Base-by-base conservation (phyloP, 1,139 yeast genomes). In the Yamadazyma kanchanaburiensis region DNA sequence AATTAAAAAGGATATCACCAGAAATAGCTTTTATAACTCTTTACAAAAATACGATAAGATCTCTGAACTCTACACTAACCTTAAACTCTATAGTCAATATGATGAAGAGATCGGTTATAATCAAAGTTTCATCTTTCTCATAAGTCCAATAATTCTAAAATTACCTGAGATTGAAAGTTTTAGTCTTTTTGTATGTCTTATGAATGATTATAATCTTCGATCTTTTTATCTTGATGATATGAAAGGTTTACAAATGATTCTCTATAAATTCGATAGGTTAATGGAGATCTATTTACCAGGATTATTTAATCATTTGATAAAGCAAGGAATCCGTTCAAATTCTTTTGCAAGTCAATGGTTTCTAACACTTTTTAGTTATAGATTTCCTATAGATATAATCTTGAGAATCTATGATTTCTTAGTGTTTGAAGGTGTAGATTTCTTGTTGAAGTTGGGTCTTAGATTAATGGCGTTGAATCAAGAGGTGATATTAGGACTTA, bases 341-440 rank as follows among this genome's bases (percentile, higher is more conserved):
- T 89, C 89, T 96, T 91, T 86, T 62, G 96, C 96, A 0, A 77
- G 91, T 1, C 96, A 91, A 55, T 91, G 97, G 97, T 88, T 91
- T 51, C 68, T 88, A 45, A 91, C 98, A 0, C 72, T 91, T 43
- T 91, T 91, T 60, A 95, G 96, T 10, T 91, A 91, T 63, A 84
- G 85, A 50, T 86, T 89, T 55, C 97, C 98, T 10, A 61, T 86
- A 31, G 83, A 79, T 33, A 80, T 87, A 47, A 95, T 87, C 23
- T 64, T 85, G 40, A 70, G 95, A 35, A 84, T 91, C 25, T 83
- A 77, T 52, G 97, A 91, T 60, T 74, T 85, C 33, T 77, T 91
- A 12, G 74, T 91, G 28, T 81, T 94, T 5, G 96, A 89, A 58
- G 97, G 97, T 18, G 64, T 81, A 32, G 96, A 88, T 53, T 77